Conservation (phyloP, 306 rosid species). For the Prosopis cineraria region DNA sequence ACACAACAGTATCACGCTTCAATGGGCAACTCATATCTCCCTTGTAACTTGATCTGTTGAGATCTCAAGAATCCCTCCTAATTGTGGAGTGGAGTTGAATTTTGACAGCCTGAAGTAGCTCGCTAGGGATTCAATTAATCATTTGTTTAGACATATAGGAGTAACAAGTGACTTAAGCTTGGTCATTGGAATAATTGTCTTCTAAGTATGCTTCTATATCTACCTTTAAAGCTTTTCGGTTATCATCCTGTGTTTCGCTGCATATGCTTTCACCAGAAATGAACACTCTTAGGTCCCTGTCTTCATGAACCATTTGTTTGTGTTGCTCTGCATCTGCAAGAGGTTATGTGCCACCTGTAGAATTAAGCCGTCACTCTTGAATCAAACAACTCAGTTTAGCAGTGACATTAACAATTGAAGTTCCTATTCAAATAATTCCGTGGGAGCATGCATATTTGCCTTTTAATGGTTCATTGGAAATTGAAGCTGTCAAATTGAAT, state of each 20-base stretch:
- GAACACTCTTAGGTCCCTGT: background rate
- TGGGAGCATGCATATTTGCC: background rate
- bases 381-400: background rate
- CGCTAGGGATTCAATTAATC: constrained; percentile 62
- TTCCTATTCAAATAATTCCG: background rate
- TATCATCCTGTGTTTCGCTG: background rate
- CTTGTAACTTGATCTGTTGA: constrained; percentile 59
- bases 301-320: background rate
- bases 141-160: constrained; percentile 52
- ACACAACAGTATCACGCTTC: constrained; percentile 34
- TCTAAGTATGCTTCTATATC: constrained; percentile 5
- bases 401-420: background rate
- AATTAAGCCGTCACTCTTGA: background rate
- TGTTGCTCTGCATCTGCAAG: background rate
- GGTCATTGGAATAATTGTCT: constrained; percentile 44
- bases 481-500: background rate
- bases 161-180: constrained; percentile 45
- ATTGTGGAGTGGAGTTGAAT: constrained; percentile 82
- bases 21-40: constrained; percentile 15
- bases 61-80: constrained; percentile 69
- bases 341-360: background rate
- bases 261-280: background rate
- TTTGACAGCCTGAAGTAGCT: constrained; percentile 69
- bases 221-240: background rate
- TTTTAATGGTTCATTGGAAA: background rate